These are phyloP conservation scores for Stipa capillata DNA, from an alignment of 176 grass and related monocot species.

Conservation along the genomic window DNA sequence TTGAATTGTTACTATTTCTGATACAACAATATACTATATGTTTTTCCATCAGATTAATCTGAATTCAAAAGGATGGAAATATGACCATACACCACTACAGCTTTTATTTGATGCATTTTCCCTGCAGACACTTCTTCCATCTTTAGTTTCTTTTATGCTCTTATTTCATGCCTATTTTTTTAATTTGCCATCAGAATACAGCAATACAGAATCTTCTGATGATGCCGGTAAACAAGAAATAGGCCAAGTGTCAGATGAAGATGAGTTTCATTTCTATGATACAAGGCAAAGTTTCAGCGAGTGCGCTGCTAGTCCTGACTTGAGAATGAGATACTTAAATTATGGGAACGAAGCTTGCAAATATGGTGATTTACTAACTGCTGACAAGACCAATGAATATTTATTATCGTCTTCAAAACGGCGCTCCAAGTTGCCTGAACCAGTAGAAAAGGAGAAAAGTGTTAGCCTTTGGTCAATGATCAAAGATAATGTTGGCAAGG, in stretches of 20 bases:
- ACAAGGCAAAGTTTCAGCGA: slow-evolving; percentile 79
- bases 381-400: slow-evolving; percentile 7
- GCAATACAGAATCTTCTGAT: slow-evolving; percentile 87
- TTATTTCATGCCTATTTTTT: slow-evolving; percentile 11
- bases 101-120: not conserved
- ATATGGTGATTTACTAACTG: slow-evolving; percentile 16
- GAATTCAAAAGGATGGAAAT: slow-evolving; percentile 12
- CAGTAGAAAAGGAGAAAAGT: slow-evolving; percentile 75
- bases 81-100: not conserved
- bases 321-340: slow-evolving; percentile 31
- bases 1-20: not conserved
- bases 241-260: slow-evolving; percentile 61
- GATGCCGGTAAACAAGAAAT: slow-evolving; percentile 78
- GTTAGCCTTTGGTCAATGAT: slow-evolving; percentile 92
- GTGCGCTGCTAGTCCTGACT: slow-evolving; percentile 12
- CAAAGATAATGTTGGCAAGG: slow-evolving; percentile 90
- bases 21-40: too few relatives aligned
- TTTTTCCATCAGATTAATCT: not conserved
- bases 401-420: slow-evolving; percentile 32
- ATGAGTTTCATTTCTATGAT: slow-evolving; percentile 78
- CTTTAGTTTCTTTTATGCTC: too few relatives aligned
- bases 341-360: slow-evolving; percentile 13
- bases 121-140: not conserved
- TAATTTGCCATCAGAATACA: slow-evolving; percentile 82
- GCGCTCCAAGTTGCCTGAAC: slow-evolving; percentile 60